A percentile compares a stretch with the other conserved stretches of the same genome.
Evolutionary conservation across 176 grass and related monocot species (phyloP).

Genomic region (Raddia guianensis): DNA sequence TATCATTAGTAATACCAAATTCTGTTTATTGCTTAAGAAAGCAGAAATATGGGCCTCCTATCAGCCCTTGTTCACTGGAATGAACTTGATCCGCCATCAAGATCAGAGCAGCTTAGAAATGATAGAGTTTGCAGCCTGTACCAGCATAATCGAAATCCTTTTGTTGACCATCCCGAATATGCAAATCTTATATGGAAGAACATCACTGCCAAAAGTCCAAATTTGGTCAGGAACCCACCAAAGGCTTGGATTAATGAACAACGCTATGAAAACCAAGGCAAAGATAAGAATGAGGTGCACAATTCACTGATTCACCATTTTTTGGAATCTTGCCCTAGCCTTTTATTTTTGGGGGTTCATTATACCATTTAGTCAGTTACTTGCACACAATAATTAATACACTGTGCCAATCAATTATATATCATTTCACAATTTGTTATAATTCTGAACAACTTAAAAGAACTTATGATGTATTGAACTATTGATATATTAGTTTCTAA

Average conservation of each 20-base stretch:
- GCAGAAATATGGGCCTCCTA: slow-evolving; percentile 71
- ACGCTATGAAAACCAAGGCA: slow-evolving; percentile 48
- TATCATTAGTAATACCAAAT: slow-evolving; percentile 1
- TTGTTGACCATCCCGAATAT: slow-evolving; percentile 78
- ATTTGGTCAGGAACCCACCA: background rate
- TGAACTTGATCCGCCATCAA: slow-evolving; percentile 74
- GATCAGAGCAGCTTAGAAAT: slow-evolving; percentile 63
- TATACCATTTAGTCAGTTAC: background rate
- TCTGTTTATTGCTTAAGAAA: slow-evolving; percentile 46
- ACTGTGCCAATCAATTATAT: no score
- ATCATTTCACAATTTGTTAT: background rate
- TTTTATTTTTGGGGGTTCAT: background rate
- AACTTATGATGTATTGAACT: slow-evolving; percentile 8
- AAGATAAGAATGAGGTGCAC: slow-evolving; percentile 46
- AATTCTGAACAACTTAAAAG: background rate
- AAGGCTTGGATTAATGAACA: slow-evolving; percentile 52
- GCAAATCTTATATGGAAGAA: slow-evolving; percentile 68
- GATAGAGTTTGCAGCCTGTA: slow-evolving; percentile 65
- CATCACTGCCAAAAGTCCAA: slow-evolving; percentile 21
- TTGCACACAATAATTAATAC: background rate
- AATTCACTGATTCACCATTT: background rate
- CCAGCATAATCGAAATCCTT: slow-evolving; percentile 85
- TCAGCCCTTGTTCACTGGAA: slow-evolving; percentile 69
- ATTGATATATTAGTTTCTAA: background rate
- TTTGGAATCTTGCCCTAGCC: background rate